A percentile compares a stretch with the other conserved stretches of the same genome.
Conservation (phyloP, 1,284 basidiomycete species). For the Pyrrhoderma noxium region DNA sequence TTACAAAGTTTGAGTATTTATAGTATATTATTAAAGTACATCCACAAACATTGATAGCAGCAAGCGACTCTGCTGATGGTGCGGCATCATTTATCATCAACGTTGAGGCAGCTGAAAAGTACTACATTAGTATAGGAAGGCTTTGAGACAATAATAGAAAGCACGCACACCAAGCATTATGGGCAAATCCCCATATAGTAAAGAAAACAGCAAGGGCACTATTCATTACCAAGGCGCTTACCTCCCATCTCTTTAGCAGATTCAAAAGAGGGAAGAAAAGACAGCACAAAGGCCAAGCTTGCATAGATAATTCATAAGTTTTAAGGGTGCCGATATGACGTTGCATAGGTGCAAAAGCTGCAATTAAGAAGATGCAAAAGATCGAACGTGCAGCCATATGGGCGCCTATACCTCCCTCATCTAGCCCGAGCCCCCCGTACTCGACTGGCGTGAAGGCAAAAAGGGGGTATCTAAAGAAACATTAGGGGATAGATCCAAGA, state of each 20-base stretch:
- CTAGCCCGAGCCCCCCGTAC: slow-evolving; percentile 23
- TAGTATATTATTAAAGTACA: not conserved
- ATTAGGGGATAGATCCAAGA: not conserved
- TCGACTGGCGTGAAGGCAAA: slow-evolving; percentile 23
- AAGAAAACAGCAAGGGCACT: slow-evolving; percentile 15
- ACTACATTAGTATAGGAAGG: not conserved
- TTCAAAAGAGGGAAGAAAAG: slow-evolving; percentile 20
- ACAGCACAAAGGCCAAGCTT: slow-evolving; percentile 18
- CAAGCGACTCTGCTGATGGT: slow-evolving; percentile 20
- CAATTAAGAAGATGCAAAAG: slow-evolving; percentile 18
- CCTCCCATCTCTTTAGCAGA: slow-evolving; percentile 18
- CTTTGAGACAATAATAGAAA: not conserved
- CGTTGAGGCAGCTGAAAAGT: slow-evolving; percentile 10
- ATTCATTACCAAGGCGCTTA: slow-evolving; percentile 1
- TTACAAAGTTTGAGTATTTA: not conserved
- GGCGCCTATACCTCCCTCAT: slow-evolving; percentile 20
- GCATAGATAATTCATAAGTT: slow-evolving; percentile 19
- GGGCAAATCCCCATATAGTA: slow-evolving; percentile 15
- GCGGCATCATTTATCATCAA: slow-evolving; percentile 20
- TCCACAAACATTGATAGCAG: slow-evolving; percentile 18
- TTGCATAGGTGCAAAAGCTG: slow-evolving; percentile 15
- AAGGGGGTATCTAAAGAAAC: slow-evolving; percentile 18
- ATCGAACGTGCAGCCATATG: slow-evolving; percentile 21
- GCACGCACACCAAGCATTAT: slow-evolving; percentile 16
- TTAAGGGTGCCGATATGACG: slow-evolving; percentile 18